Evolutionary conservation across 805 yeast species (phyloP), one percentile per base, ranked within the genome.

Genomic region (Metschnikowia amazonensis): DNA sequence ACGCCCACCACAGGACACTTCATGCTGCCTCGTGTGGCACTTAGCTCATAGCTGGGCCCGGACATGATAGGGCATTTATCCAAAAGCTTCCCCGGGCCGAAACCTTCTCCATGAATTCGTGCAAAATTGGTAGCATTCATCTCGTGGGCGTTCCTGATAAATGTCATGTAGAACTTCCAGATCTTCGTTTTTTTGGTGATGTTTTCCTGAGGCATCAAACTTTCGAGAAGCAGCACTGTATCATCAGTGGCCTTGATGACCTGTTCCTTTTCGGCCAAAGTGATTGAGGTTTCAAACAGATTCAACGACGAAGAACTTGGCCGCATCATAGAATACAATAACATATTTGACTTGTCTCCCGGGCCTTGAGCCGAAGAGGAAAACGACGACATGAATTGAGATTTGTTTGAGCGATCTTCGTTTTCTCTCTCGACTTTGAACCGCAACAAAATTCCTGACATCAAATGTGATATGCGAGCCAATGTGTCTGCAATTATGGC

Each of bases 101-200:
- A 46, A 11, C 50, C 57, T 7, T 57, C 53, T 1, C 53, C 50
- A 27, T 53, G 59, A 16, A 53, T 43, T 41, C 62, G 64, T n/a
- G 67, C 68, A 42, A 67, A 63, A 44, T 63, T 61, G 16, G 57
- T 50, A 10, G 63, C 47, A 39, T 52, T 60, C 50, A 63, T 49
- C 45, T 59, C 65, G 38, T 52, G 60, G 8, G 65, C 51, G 46
- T 62, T 64, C 25, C 63, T 61, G 28, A 68, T 57, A 45, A 70
- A 63, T 1, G 71, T 67, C 46, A 64, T 48, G 55, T 71, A 70
- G 45, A 71, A 70, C 34, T 60, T 60, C 76, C 76, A 71, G 40
- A 65, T 55, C 48, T 65, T 67, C 24, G 63, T 47, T 14, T 42
- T 37, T 20, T 42, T 38, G 20, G 4, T 43, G 30, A 36, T 18